Base-by-base conservation (phyloP, 2,329 filamentous ascomycete genomes). In the Ophiosphaerella korrae region DNA sequence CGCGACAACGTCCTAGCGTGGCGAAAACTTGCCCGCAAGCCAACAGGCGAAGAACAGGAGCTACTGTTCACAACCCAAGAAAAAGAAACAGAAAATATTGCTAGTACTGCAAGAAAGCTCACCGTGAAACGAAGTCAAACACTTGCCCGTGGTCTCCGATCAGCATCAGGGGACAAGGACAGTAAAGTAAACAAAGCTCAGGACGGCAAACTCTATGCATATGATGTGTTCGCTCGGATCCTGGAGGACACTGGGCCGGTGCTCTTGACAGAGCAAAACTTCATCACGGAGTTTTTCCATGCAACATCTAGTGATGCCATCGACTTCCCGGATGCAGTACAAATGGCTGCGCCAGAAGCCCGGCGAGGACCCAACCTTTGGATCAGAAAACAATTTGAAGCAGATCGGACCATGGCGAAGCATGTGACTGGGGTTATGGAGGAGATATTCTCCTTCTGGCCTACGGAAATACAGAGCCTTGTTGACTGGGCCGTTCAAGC, bases 271-370 rank as follows among this genome's bases (percentile, higher is more conserved):
- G 94, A 99, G 75, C 93, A 99, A 72, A 97, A 97, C 70, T 99
- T 97, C 69, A 81, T 97, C 42, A 87, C 96, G n/a, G 91, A 96
- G 62, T 94, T 97, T 73, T 97, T 97, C 82, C 93, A 97, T 64
- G 85, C 94, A 23, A 90, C 88, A n/a, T 95, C 91, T 2, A 80
- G 93, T 24, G 88, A 92, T 64, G 87, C 86, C 32, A 76, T 84
- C 13, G 92, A 97, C 68, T 97, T 97, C 68, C 82, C 88, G 1
- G 94, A 97, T 58, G 83, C 88, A 2, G 88, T 97, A 14, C 80
- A 83, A 16, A 81, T 83, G 2, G 80, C 80, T 2, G 77, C 82
- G 21, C 90, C 92, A 6, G 83, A 86, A 36, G 81, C 87, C 33
- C 85, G 93, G 40, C 81, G 82, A 36, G 86, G 88, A 18, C 86